phyloP scores from a whole-genome alignment of 2,329 filamentous ascomycete species.

The Geosmithia putterillii region DNA sequence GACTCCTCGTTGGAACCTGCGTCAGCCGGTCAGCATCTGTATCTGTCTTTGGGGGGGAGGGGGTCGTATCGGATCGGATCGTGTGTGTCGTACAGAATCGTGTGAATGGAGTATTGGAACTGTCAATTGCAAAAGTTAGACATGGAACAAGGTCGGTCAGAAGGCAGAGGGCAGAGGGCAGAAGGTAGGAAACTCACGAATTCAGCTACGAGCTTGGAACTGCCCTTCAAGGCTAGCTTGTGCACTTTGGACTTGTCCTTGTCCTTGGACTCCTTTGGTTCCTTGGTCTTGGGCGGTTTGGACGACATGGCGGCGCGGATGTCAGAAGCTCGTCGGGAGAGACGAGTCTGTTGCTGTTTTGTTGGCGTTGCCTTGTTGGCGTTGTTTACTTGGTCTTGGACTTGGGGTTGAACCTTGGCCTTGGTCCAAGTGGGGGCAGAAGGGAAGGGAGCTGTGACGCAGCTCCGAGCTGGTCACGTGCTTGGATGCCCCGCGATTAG shows the following conservation, averaged over 20 bases:
- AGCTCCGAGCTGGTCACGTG: too few species aligned
- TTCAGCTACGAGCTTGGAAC: constrained; percentile 80
- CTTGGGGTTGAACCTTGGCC: too few species aligned
- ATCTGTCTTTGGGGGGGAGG: too few species aligned
- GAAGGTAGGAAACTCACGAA: constrained; percentile 62
- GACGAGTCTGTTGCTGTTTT: too few species aligned
- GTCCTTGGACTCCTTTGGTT: constrained; percentile 15
- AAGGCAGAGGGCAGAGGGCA: background rate
- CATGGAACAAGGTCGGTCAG: too few species aligned
- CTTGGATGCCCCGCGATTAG: too few species aligned
- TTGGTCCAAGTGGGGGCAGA: too few species aligned
- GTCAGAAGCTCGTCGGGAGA: too few species aligned
- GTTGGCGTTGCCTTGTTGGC: too few species aligned
- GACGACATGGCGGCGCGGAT: background rate
- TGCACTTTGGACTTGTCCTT: constrained; percentile 81
- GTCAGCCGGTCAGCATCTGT: background rate
- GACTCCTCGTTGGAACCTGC: constrained; percentile 71
- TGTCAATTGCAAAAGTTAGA: constrained; percentile 16
- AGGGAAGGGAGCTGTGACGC: too few species aligned
- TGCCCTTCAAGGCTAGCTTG: constrained; percentile 82
- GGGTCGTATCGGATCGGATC: too few species aligned
- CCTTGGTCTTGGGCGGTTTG: background rate
- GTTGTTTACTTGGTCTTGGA: too few species aligned
- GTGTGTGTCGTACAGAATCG: constrained; percentile 58
- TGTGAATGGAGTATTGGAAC: constrained; percentile 98